These are phyloP conservation scores for Acer negundo DNA, from an alignment of 345 rosid genomes.

Conservation along the genomic window DNA sequence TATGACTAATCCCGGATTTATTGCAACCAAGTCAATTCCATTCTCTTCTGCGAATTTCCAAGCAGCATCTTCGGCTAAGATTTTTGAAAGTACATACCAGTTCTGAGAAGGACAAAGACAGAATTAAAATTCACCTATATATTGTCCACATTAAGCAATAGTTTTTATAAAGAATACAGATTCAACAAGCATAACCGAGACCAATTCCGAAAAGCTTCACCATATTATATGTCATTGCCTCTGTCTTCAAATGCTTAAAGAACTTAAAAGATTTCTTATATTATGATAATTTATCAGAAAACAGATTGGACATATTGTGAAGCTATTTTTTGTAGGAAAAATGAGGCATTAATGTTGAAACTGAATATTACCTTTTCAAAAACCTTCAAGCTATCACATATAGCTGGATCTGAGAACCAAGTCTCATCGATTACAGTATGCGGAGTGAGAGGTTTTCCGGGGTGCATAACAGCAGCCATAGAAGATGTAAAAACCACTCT, in stretches of 20 bases:
- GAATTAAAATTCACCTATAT: not conserved
- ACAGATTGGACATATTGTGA: not conserved
- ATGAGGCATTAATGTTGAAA: too few relatives aligned
- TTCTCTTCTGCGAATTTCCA: slow-evolving; percentile 45
- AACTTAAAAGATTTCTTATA: not conserved
- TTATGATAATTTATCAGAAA: not conserved
- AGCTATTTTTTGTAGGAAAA: not conserved
- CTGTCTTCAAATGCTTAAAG: not conserved
- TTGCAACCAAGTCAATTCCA: slow-evolving; percentile 40
- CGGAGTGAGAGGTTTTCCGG: slow-evolving; percentile 31
- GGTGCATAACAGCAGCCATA: slow-evolving; percentile 33
- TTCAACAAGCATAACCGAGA: not conserved
- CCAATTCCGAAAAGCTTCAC: not conserved
- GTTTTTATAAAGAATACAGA: not conserved
- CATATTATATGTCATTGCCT: not conserved
- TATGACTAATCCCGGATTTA: slow-evolving; percentile 45
- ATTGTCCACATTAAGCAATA: not conserved
- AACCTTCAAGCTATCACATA: slow-evolving; percentile 31
- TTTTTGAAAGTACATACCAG: slow-evolving; percentile 47
- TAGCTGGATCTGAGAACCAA: slow-evolving; percentile 44
- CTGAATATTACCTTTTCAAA: not conserved
- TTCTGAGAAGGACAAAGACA: slow-evolving; percentile 19
- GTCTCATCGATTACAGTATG: slow-evolving; percentile 44
- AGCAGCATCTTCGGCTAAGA: slow-evolving; percentile 48
- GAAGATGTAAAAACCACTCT: slow-evolving; percentile 55